Base-by-base conservation (phyloP, 345 rosid species). In the Pugionium cornutum region DNA sequence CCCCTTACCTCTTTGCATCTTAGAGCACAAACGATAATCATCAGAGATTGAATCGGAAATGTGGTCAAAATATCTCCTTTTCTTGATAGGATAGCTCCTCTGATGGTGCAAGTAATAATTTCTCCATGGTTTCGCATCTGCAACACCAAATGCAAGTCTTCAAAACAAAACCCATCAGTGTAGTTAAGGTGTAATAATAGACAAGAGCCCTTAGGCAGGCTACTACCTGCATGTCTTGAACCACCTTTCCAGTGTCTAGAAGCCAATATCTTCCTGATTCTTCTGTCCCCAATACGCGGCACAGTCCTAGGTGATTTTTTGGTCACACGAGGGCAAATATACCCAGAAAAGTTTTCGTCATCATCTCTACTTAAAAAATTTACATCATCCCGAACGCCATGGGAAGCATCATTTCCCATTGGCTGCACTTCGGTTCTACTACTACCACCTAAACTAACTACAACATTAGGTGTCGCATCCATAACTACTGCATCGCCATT, bases 241-340 rank as follows among this genome's bases (percentile, higher is more conserved):
- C 84, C 60, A 62, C 76, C 84, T 75, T 88, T 90, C 90, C 97
- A 80, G 67, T 81, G 81, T 81, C 80, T 84, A 55, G 99, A 88
- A 74, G 99, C 97, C 91, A 85, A 76, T 72, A 90, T 78, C 82
- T 90, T 94, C 84, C 92, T 85, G 73, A 90, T 94, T 81, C 99
- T 85, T 69, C 92, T 77, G 77, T 86, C 97, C 41, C 99, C 99
- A 72, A 83, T 83, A 42, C 84, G 86, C 2, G 92, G 83, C 9
- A 79, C 79, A 49, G 82, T 70, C 84, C 86, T 85, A 70, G 69
- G 83, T 57, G 83, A 74, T 4, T 76, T 80, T 67, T 76, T 88
- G 26, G 64, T 69, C 73, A 77, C 75, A 63, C 75, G 77, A 62
- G 83, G 91, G 82, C 70, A 80, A 64, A 86, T 82, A 74, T 86